Percentiles rank a stretch among this genome's conserved stretches.
These are phyloP conservation scores for Mortierella polycephala DNA, from an alignment of 371 early-diverging fungal species.

Conservation along the genomic window DNA sequence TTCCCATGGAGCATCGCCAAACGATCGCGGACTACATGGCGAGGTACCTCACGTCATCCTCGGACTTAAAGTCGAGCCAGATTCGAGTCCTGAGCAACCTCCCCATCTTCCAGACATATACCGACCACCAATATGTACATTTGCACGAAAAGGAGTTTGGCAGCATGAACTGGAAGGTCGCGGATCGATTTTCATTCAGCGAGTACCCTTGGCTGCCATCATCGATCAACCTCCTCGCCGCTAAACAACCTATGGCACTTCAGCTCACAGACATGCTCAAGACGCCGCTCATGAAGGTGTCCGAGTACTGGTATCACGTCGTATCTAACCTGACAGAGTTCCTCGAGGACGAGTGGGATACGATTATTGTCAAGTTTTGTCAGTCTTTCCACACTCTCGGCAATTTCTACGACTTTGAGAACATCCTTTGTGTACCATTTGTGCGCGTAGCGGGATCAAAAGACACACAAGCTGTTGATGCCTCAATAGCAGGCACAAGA, in stretches of 20 bases:
- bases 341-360: conserved; percentile 14
- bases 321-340: neutral
- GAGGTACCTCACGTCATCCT: neutral
- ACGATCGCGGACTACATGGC: conserved; percentile 2
- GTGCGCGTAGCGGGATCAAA: conserved; percentile 15
- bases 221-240: conserved; percentile 7
- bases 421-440: conserved; percentile 7
- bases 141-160: neutral
- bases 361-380: conserved; percentile 13
- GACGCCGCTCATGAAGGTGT: neutral
- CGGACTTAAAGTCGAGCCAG: neutral
- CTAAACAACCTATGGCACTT: conserved; percentile 7
- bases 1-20: conserved; percentile 3
- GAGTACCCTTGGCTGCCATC: conserved; percentile 25
- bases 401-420: neutral
- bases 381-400: conserved; percentile 6
- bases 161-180: conserved; percentile 3
- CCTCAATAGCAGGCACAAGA: neutral
- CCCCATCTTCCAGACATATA: conserved; percentile 20
- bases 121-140: neutral
- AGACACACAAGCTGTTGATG: neutral
- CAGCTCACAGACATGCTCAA: neutral
- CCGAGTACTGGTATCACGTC: conserved; percentile 26
- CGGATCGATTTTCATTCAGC: neutral
- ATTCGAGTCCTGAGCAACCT: neutral